A percentile compares a stretch with the other conserved stretches of the same genome.
These are phyloP conservation scores for Globisporangium iwayamae DNA, from an alignment of 352 stramenopile species.

Conservation along the genomic window DNA sequence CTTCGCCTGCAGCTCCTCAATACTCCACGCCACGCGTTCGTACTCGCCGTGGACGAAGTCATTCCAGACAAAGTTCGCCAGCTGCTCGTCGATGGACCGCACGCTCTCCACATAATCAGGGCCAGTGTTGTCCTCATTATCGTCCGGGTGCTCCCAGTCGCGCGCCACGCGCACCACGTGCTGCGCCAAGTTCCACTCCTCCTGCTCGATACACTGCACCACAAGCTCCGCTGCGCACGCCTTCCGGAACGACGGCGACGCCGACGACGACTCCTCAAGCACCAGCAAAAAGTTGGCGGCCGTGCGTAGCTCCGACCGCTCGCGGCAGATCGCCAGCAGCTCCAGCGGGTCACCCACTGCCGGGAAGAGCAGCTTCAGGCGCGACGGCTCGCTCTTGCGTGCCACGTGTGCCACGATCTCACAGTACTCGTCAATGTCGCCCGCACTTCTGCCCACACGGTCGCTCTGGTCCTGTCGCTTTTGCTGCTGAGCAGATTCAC, in stretches of 20 bases:
- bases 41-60: constrained; percentile 58
- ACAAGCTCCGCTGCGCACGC: constrained; percentile 61
- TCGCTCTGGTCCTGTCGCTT: not conserved
- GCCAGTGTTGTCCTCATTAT: constrained; percentile 10
- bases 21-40: constrained; percentile 59
- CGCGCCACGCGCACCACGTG: constrained; percentile 79
- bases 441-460: not conserved
- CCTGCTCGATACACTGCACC: constrained; percentile 68
- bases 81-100: constrained; percentile 54
- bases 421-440: constrained; percentile 76
- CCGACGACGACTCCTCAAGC: constrained; percentile 59
- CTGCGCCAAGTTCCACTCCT: constrained; percentile 67
- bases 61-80: constrained; percentile 47
- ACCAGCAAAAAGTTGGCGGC: constrained; percentile 84
- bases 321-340: constrained; percentile 54
- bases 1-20: constrained; percentile 62
- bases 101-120: constrained; percentile 13
- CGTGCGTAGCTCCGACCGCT: constrained; percentile 68
- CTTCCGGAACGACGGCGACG: constrained; percentile 33
- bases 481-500: not conserved
- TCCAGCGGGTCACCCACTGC: constrained; percentile 61
- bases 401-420: constrained; percentile 83
- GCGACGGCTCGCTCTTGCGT: constrained; percentile 80
- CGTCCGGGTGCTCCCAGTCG: constrained; percentile 58
- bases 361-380: constrained; percentile 66